Evolutionary conservation across 2,329 filamentous ascomycete species (phyloP).

Genomic region (Ophiosphaerella korrae): DNA sequence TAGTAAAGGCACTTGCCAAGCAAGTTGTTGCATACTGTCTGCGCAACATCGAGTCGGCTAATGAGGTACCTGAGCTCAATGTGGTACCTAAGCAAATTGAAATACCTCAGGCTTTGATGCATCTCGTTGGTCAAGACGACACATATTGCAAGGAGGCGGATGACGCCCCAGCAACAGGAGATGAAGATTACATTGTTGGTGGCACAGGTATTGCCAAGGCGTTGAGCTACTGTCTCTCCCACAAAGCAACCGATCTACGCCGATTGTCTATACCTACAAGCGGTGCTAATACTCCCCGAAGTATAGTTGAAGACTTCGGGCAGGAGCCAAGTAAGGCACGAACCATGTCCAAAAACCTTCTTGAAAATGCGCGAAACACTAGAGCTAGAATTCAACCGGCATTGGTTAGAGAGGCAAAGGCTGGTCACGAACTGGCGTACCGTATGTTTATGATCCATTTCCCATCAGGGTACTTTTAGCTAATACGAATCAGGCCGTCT

Average conservation of each 20-base stretch:
- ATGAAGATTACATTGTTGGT: constrained; percentile 94
- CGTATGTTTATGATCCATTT: constrained; percentile 59
- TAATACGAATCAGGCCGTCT: constrained; percentile 65
- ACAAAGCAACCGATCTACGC: constrained; percentile 67
- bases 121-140: constrained; percentile 77
- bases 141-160: constrained; percentile 58
- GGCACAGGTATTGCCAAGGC: constrained; percentile 96
- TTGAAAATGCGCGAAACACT: constrained; percentile 88
- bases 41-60: constrained; percentile 82
- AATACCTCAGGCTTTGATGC: constrained; percentile 83
- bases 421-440: constrained; percentile 75
- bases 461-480: neutral
- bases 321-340: constrained; percentile 49
- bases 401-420: constrained; percentile 73
- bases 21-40: constrained; percentile 95
- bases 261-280: constrained; percentile 50
- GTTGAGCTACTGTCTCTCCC: constrained; percentile 85
- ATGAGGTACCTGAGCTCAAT: constrained; percentile 66
- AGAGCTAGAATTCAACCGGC: constrained; percentile 81
- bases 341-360: constrained; percentile 89
- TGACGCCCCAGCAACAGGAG: constrained; percentile 72
- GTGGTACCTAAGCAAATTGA: constrained; percentile 58
- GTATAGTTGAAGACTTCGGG: constrained; percentile 18
- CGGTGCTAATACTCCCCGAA: constrained; percentile 61
- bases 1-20: constrained; percentile 89